Conservation (phyloP, 371 early-diverging fungal genomes). For the Mortierella sp. region DNA sequence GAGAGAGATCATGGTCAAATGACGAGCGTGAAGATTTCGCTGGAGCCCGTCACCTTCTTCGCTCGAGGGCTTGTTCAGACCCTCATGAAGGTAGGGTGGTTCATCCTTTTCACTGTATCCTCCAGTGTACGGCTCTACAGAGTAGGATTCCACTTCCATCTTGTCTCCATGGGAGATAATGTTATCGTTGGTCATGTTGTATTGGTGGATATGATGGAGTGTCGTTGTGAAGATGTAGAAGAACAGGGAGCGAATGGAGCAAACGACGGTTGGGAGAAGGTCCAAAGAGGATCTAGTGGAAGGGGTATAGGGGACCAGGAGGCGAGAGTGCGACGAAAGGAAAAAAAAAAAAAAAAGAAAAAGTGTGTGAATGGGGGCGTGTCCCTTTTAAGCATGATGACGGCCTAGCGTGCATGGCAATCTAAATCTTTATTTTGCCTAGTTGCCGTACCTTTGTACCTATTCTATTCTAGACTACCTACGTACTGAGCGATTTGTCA, state of each 20-base stretch:
- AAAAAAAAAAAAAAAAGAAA: conserved; percentile 9
- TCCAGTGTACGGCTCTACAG: conserved; percentile 7
- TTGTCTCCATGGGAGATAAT: conserved; percentile 29
- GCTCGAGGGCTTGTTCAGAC: conserved; percentile 9
- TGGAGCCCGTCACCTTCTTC: conserved; percentile 56
- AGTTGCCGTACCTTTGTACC: background rate
- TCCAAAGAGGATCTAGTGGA: background rate
- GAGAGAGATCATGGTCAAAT: conserved; percentile 86
- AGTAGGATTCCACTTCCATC: conserved; percentile 36
- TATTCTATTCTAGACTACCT: background rate
- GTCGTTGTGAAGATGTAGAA: background rate
- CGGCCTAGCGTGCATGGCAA: background rate
- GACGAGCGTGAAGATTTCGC: conserved; percentile 77
- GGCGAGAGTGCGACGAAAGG: conserved; percentile 17
- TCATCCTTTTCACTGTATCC: conserved; percentile 11
- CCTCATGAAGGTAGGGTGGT: conserved; percentile 21
- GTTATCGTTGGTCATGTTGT: conserved; percentile 29
- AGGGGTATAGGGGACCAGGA: conserved; percentile 2
- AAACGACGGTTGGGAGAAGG: background rate
- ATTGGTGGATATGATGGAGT: background rate
- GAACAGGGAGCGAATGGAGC: background rate
- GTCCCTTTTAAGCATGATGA: background rate
- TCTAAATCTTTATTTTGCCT: background rate
- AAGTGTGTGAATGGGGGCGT: background rate
- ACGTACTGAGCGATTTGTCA: background rate